Conservation (phyloP, 2,329 filamentous ascomycete genomes). For the Talaromyces funiculosus region DNA sequence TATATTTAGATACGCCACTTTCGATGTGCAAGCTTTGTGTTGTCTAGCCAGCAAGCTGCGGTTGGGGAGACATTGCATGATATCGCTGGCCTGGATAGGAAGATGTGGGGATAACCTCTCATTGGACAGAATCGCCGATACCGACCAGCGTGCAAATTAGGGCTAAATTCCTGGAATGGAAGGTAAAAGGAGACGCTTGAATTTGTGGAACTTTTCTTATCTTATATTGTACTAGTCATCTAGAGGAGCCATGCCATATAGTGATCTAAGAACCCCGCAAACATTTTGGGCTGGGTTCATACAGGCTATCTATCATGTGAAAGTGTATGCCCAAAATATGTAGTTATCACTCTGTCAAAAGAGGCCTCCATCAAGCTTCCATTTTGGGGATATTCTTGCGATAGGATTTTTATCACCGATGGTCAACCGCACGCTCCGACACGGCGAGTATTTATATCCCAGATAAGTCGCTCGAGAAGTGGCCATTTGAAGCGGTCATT, state of each 20-base stretch:
- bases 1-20: no score
- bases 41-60: no score
- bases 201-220: neutral
- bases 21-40: no score
- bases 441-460: neutral
- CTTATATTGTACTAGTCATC: no score
- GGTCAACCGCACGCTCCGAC: neutral
- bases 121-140: neutral
- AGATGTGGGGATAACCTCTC: neutral
- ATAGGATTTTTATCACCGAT: neutral
- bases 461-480: neutral
- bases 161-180: neutral
- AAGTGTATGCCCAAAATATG: neutral
- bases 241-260: no score
- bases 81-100: neutral
- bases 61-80: no score
- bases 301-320: neutral
- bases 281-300: neutral
- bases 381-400: neutral
- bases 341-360: neutral
- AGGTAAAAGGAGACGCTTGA: neutral
- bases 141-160: neutral
- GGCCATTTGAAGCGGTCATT: no score
- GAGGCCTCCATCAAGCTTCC: neutral
- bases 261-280: neutral